Base-by-base conservation (phyloP, 2,329 filamentous ascomycete genomes). In the Alternaria gaisen region DNA sequence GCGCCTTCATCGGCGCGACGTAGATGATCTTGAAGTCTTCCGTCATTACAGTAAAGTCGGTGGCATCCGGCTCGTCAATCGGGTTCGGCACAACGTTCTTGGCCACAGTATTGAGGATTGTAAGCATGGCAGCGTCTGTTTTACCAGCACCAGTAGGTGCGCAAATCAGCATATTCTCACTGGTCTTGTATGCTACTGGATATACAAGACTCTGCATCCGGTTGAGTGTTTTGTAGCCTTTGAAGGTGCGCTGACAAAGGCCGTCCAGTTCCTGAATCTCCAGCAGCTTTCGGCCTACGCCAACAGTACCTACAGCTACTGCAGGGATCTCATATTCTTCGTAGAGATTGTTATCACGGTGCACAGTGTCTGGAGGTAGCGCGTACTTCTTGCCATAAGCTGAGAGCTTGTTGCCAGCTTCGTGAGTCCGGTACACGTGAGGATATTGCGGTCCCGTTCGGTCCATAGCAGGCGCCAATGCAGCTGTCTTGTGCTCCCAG, bases 1-100 rank as follows among this genome's bases (percentile, higher is more conserved):
- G 84, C 0, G 95, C 96, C 79, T 99, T 99, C 96, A 99, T 99
- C 0, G 95, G 96, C 1, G 96, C 95, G 41, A 99, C 95, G 71
- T 99, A 99, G 58, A 99, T 93, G 70, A 99, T 94, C 80, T 99
- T 98, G 85, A 98, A 97, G 70, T 97, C 92, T 53, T 97, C 91
- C 0, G 88, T 82, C 59, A 91, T 86, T n/a, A 97, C 91, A 1
- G 86, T 87, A 74, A 97, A 97, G 40, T 97, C 91, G 0, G 85
- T 89, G 0, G 91, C 88, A 55, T 88, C 82, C 0, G 87, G 87
- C 41, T 92, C 83, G 58, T 97, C 92, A 10, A 90, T 84, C 0
- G 94, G 94, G 67, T 88, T 93, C 0, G 95, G 94, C 0, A 85
- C 83, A 24, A 92, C 87, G 72, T 98, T 94, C 76, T 97, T 94